phyloP scores from a whole-genome alignment of 768 basidiomycete species.

The Strobilomyces dryophilus region DNA sequence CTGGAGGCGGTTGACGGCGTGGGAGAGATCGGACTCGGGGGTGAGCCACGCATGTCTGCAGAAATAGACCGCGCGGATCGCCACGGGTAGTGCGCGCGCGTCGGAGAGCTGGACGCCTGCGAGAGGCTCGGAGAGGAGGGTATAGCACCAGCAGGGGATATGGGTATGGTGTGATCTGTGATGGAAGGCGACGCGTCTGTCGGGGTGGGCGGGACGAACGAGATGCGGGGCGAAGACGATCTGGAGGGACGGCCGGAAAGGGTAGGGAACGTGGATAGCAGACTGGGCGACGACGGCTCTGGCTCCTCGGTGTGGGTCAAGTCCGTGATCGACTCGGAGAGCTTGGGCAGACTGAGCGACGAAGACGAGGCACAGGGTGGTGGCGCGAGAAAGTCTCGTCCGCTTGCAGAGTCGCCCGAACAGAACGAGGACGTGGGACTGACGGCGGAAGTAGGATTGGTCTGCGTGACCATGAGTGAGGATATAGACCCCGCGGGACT shows the following conservation, averaged over 20 bases:
- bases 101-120: no score
- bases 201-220: slow-evolving; percentile 6
- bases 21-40: neutral
- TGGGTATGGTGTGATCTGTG: no score
- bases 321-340: slow-evolving; percentile 10
- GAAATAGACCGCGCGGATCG: neutral
- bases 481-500: slow-evolving; percentile 32
- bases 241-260: slow-evolving; percentile 18
- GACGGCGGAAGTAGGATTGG: neutral
- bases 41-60: neutral
- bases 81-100: no score
- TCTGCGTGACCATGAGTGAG: slow-evolving; percentile 14
- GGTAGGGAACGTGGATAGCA: slow-evolving; percentile 21
- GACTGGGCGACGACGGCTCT: slow-evolving; percentile 23
- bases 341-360: slow-evolving; percentile 21
- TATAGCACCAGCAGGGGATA: no score
- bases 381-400: slow-evolving; percentile 17
- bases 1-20: slow-evolving; percentile 4
- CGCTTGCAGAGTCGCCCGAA: slow-evolving; percentile 13
- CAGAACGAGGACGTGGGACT: slow-evolving; percentile 17
- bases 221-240: slow-evolving; percentile 8
- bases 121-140: no score
- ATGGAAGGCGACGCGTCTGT: neutral
- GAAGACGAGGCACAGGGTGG: slow-evolving; percentile 24
- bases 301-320: slow-evolving; percentile 6